Evolutionary conservation across 2,329 filamentous ascomycete genomes (phyloP), one percentile per base, ranked within the genome.

Genomic region (Curvularia sp.): DNA sequence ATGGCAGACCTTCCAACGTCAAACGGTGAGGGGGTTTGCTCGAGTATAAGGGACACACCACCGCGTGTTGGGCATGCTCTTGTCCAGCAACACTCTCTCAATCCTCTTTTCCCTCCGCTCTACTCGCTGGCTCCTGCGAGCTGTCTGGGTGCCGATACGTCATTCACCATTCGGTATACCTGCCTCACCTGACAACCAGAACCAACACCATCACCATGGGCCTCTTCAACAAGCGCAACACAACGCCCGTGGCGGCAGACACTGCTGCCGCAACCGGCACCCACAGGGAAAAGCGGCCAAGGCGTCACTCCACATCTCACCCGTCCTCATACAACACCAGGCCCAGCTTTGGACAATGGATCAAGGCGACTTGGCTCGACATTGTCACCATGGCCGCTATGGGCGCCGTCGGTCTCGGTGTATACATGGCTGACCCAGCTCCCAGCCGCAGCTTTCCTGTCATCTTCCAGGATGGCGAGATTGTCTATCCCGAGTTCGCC

Each of bases 401-500:
- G 82, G 88, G 89, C 9, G 85, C 83, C 12, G 77, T 91, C 48
- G 88, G 88, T 15, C 81, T 91, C 0, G 88, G 88, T 57, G 88
- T 90, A 55, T 90, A 90, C 77, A 78, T 84, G 62, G 87, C 88
- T 2, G 80, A 85, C 15, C 89, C 89, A 0, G 88, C 88, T 0
- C 86, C 89, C 0, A 86, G 83, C 6, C 83, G 89, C n/a, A 89
- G 87, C 9, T 92, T 92, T 72, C 84, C 33, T 35, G 83, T 92
- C 42, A 84, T 82, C 47, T 90, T 89, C 69, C 75, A 81, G 30
- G 85, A 91, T 65, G 87, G 88, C 59, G 85, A 90, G 69, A 81
- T 92, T 42, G 87, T 92, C 31, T 76, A 88, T 64, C 89, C 89
- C 0, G 72, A 91, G 59, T 90, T 91, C 64, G 88, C 88, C 28